These are phyloP conservation scores for Corylus americana DNA, from an alignment of 306 rosid species.

Conservation along the genomic window DNA sequence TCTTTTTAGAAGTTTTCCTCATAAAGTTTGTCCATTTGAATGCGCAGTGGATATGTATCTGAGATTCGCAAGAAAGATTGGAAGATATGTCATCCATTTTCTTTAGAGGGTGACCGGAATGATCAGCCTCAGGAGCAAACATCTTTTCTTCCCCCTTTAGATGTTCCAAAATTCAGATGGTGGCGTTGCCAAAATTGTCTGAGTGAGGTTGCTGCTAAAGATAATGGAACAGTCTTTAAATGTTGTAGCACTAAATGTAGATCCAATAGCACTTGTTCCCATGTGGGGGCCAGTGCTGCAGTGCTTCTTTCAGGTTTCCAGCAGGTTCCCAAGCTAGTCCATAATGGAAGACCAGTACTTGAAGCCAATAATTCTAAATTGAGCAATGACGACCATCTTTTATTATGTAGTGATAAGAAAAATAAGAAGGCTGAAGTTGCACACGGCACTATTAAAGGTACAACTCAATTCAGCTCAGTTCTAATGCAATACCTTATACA, in stretches of 20 bases:
- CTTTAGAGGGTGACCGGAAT: constrained; percentile 33
- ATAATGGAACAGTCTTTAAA: constrained; percentile 27
- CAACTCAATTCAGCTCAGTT: constrained; percentile 29
- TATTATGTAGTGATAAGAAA: constrained; percentile 43
- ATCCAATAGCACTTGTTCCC: constrained; percentile 35
- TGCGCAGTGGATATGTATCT: constrained; percentile 88
- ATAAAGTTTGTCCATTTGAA: constrained; percentile 18
- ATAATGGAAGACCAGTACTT: constrained; percentile 40
- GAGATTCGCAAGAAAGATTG: constrained; percentile 74
- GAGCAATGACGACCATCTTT: constrained; percentile 35
- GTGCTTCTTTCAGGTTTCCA: constrained; percentile 39
- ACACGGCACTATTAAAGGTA: constrained; percentile 46
- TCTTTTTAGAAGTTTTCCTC: constrained; percentile 22
- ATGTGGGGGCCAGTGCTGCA: constrained; percentile 26
- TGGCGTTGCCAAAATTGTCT: constrained; percentile 49
- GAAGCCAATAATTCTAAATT: constrained; percentile 43
- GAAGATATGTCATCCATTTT: constrained; percentile 88
- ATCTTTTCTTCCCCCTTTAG: constrained; percentile 55
- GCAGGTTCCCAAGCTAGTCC: constrained; percentile 44
- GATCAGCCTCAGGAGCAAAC: constrained; percentile 44
- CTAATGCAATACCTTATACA: constrained; percentile 22
- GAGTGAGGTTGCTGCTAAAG: constrained; percentile 41
- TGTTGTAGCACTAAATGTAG: constrained; percentile 29
- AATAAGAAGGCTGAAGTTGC: constrained; percentile 43
- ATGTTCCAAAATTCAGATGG: constrained; percentile 61